Conservation (phyloP, 495 filamentous ascomycete genomes). For the Penicillium paradoxum region DNA sequence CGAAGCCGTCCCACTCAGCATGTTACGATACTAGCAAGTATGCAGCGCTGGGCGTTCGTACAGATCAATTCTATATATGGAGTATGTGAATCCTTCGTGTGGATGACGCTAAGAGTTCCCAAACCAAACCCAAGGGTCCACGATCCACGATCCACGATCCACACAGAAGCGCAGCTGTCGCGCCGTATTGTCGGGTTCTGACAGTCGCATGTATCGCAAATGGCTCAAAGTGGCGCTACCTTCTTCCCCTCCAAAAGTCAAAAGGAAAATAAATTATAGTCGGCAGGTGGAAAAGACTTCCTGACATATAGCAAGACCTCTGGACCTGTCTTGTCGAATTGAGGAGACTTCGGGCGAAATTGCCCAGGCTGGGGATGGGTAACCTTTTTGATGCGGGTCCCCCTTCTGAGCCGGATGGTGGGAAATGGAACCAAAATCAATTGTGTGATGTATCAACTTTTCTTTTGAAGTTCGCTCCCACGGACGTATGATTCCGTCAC, state of each 20-base stretch:
- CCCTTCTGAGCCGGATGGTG: conserved; percentile 1
- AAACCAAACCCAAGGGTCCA: conserved; percentile 3
- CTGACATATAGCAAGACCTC: conserved; percentile 1
- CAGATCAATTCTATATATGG: neutral
- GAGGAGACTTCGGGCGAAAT: neutral
- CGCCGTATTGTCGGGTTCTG: conserved; percentile 36
- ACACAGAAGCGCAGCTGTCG: conserved; percentile 22
- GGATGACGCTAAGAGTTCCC: neutral
- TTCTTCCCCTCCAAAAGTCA: neutral
- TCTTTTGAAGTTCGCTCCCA: neutral
- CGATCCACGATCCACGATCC: conserved; percentile 30
- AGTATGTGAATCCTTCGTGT: neutral
- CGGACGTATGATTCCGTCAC: neutral
- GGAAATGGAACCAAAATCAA: conserved; percentile 1
- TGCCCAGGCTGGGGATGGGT: neutral
- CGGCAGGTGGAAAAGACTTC: conserved; percentile 10
- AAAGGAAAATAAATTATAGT: neutral
- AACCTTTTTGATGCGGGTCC: neutral
- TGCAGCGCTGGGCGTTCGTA: conserved; percentile 8
- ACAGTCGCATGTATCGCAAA: conserved; percentile 13
- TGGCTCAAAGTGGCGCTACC: neutral
- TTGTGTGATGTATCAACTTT: conserved; percentile 12
- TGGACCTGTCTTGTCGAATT: neutral
- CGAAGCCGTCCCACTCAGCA: neutral
- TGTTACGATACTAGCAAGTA: neutral